Conservation (phyloP, 2,329 filamentous ascomycete genomes). For the Aspergillus sp. region DNA sequence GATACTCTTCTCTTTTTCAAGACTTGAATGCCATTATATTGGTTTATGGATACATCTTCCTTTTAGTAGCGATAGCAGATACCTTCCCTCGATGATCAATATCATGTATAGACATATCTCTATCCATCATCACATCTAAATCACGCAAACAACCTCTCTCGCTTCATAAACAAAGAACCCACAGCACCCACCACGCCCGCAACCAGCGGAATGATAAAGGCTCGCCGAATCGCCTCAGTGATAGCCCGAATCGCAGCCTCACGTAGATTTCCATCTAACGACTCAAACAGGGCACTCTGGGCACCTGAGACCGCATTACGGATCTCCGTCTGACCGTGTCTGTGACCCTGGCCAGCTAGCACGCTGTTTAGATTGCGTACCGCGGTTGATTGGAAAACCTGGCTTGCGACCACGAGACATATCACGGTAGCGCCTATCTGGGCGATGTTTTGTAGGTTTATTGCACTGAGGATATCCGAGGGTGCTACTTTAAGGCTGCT, state of each 20-base stretch:
- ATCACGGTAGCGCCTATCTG: constrained; percentile 20
- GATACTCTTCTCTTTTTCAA: too few relatives aligned
- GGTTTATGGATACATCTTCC: too few relatives aligned
- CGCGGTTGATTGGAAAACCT: constrained; percentile 15
- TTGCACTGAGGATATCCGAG: constrained; percentile 8
- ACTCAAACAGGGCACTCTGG: constrained; percentile 31
- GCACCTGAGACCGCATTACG: constrained; percentile 32
- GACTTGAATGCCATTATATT: too few relatives aligned
- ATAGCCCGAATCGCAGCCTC: constrained; percentile 33
- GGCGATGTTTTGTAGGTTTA: constrained; percentile 17
- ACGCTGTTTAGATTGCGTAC: constrained; percentile 26
- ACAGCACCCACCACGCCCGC: background rate
- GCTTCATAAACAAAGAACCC: background rate
- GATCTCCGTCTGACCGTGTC: constrained; percentile 29
- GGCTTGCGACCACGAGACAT: constrained; percentile 18
- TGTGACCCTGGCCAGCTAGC: constrained; percentile 23
- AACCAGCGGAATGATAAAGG: background rate
- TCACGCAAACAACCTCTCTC: background rate
- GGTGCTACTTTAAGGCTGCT: constrained; percentile 17
- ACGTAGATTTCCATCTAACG: constrained; percentile 24
- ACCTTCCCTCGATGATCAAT: too few relatives aligned
- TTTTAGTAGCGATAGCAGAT: too few relatives aligned
- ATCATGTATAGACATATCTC: too few relatives aligned
- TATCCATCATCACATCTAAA: too few relatives aligned
- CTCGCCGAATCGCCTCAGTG: background rate